Base-by-base conservation (phyloP, 2,329 filamentous ascomycete species). In the Colletotrichum phormii region DNA sequence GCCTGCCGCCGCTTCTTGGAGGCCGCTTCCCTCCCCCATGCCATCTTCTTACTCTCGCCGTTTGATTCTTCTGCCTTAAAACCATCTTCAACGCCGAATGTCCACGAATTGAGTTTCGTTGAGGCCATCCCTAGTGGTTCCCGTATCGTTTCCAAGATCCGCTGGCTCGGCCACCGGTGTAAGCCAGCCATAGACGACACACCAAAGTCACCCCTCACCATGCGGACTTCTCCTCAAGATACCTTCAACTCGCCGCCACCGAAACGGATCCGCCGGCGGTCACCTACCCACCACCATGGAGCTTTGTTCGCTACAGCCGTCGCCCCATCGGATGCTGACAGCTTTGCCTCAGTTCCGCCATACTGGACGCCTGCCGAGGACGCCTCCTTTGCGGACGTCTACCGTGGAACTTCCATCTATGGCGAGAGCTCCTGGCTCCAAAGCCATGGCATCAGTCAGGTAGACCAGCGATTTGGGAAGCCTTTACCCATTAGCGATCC, bases 291-390 rank as follows among this genome's bases (percentile, higher is more conserved):
- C 2, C 55, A 65, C 5, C 31, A 64, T 53, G 60, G 35, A 8
- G 13, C 49, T 51, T 29, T 35, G 33, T 59, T 42, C 31, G 8
- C 60, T 15, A 18, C 31, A 12, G 29, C 13, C 11, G 12, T 37
- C 26, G 37, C n/a, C 6, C 26, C 8, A 4, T n/a, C 49, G 22
- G 58, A 53, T 33, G 9, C 57, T 1, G 49, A 60, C 31, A 15
- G n/a, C 31, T 64, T 72, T 54, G 58, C 67, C 35, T 73, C 51
- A 4, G 26, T 66, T 54, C 35, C 55, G 55, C 70, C 70, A 37
- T 60, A 26, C 29, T 74, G 73, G 73, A 42, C 33, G 70, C 60
- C 71, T 63, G 26, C 24, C n/a, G 53, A 62, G 12, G 57, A 62
- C 9, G 12, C 26, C 18, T 49, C 67, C 24, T 8, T 63, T 13